Percentiles rank a stretch among this genome's conserved stretches.
These are phyloP conservation scores for Hibiscus syriacus DNA, from an alignment of 345 rosid genomes.

Conservation along the genomic window DNA sequence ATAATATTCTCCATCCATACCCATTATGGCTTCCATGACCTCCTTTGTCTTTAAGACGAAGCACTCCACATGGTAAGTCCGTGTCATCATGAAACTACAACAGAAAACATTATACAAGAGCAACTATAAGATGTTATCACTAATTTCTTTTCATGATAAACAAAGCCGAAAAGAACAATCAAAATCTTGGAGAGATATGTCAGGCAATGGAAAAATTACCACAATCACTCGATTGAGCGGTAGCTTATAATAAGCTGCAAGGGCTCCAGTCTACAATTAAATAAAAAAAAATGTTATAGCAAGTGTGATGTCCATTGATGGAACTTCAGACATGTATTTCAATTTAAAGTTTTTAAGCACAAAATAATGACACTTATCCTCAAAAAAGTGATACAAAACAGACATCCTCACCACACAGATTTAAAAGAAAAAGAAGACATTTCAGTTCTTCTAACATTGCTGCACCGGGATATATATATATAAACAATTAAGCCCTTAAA, in stretches of 20 bases:
- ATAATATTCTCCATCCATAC: conserved; percentile 28
- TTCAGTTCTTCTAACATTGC: not conserved
- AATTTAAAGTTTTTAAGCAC: not conserved
- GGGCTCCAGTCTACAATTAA: conserved; percentile 61
- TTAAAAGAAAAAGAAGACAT: not conserved
- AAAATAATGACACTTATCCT: not conserved
- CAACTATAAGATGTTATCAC: not conserved
- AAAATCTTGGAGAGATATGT: not conserved
- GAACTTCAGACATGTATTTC: not conserved
- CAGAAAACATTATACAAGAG: not conserved
- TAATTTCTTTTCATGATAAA: not conserved
- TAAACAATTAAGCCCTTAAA: not conserved
- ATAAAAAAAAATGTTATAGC: not conserved
- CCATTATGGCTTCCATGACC: conserved; percentile 88
- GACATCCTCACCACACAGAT: not conserved
- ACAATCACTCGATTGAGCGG: conserved; percentile 78
- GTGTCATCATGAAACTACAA: conserved; percentile 77
- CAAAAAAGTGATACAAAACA: not conserved
- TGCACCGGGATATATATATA: not conserved
- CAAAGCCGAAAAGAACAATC: not conserved
- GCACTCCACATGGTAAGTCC: conserved; percentile 84
- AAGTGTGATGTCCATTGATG: not conserved
- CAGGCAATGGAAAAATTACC: conserved; percentile 39
- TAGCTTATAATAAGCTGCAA: conserved; percentile 85
- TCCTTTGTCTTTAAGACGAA: conserved; percentile 77